phyloP scores from a whole-genome alignment of 345 rosid species.

The Eucalyptus lansdowneana region DNA sequence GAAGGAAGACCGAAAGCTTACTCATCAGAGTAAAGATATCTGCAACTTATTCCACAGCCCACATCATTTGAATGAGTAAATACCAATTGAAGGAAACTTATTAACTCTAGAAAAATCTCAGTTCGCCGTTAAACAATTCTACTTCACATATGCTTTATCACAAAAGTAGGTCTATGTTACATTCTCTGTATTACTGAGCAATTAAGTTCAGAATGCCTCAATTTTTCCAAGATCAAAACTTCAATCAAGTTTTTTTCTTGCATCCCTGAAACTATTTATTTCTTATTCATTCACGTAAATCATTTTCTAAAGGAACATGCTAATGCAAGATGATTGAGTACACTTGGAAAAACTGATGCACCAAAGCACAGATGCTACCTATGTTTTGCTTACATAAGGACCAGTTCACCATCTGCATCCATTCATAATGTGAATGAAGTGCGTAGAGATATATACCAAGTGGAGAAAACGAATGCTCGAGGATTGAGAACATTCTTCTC shows the following conservation, averaged over 20 bases:
- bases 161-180: background rate
- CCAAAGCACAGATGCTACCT: background rate
- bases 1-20: background rate
- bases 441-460: background rate
- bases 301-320: background rate
- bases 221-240: background rate
- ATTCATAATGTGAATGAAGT: background rate
- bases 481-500: background rate
- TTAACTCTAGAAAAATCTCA: background rate
- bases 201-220: background rate
- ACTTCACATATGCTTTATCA: background rate
- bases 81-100: background rate
- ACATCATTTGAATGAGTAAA: background rate
- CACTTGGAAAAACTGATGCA: background rate
- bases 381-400: background rate
- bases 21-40: background rate
- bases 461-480: background rate
- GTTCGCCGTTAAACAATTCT: background rate
- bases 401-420: background rate
- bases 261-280: background rate
- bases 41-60: background rate
- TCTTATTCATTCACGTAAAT: background rate
- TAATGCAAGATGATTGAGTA: background rate
- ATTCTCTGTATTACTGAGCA: background rate
- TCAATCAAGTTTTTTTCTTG: background rate